Evolutionary conservation across 805 yeast species (phyloP), one percentile per base, ranked within the genome.

Genomic region (Starmerella scarabaei): DNA sequence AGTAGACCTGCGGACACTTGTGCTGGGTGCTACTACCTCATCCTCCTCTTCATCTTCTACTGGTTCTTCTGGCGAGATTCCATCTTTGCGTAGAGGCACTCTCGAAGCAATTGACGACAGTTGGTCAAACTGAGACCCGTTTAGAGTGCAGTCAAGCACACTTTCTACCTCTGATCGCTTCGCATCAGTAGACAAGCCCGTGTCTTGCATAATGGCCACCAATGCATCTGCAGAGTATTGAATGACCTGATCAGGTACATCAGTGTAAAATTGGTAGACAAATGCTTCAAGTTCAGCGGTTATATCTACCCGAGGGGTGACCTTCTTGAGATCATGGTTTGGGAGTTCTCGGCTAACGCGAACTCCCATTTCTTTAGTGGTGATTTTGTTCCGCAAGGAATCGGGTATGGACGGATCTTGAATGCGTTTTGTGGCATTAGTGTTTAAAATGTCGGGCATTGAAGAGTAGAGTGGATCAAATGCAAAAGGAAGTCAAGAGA

Each of bases 191-290:
- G 65, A 57, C 1, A 59, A 41, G 1, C 58, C 62, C 1, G 66
- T 74, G 37, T 66, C 64, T 49, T 71, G 75, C 43, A 80, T 51
- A 1, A 69, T 58, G 46, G 71, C 78, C 30, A 82, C 50, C 0
- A 77, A 53, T 3, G 77, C 28, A 3, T 48, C 50, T 2, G 83
- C 73, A 4, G 85, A 81, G 3, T 91, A 77, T 17, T 75, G 55
- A 2, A 84, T 67, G 2, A 75, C 71, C 32, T 75, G 81, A 41
- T 80, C 84, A 7, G 86, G 73, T n/a, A 81, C 72, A 55, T 85
- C 96, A 11, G 77, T 80, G 30, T 80, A 59, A 15, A 66, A 62
- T 2, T 61, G 56, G 5, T 70, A 65, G 3, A 80, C 71, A 74
- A 81, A 73, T 0, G 70, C 57, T 44, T 36, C 79, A 59, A n/a